phyloP scores from a whole-genome alignment of 495 filamentous ascomycete genomes.

The Xylaria sp. region DNA sequence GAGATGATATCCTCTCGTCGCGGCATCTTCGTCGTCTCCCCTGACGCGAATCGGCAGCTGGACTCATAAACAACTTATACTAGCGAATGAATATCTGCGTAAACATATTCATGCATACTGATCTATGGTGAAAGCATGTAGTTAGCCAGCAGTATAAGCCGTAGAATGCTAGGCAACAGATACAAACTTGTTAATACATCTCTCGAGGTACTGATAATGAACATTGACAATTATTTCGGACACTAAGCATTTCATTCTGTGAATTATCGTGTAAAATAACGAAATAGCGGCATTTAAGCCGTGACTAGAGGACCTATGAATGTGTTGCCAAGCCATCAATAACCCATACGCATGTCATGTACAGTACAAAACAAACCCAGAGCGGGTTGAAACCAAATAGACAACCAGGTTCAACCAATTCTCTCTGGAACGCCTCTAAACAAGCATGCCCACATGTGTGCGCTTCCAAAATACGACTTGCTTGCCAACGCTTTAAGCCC shows the following conservation, averaged over 20 bases:
- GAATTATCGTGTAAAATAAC: conserved; percentile 22
- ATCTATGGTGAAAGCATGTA: too few species aligned
- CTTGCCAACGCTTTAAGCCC: conserved; percentile 37
- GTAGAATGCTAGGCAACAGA: background rate
- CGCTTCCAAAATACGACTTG: background rate
- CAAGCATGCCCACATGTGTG: background rate
- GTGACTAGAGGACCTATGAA: conserved; percentile 31
- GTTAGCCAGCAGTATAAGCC: background rate
- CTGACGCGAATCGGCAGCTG: background rate
- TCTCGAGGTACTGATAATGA: background rate
- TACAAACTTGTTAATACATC: background rate
- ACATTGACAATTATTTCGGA: background rate
- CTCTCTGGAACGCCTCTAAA: conserved; percentile 24
- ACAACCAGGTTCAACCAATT: conserved; percentile 23
- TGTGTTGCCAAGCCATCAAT: conserved; percentile 36
- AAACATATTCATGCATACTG: background rate
- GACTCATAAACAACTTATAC: background rate
- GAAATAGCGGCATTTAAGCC: conserved; percentile 32
- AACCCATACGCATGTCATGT: conserved; percentile 44
- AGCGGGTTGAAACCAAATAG: conserved; percentile 33
- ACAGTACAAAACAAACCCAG: conserved; percentile 50
- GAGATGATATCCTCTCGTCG: background rate
- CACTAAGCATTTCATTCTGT: background rate
- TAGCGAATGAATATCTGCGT: too few species aligned
- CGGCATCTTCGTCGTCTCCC: background rate